These are phyloP conservation scores for Capsicum chinense DNA, from an alignment of 257 asterid species.

Conservation along the genomic window DNA sequence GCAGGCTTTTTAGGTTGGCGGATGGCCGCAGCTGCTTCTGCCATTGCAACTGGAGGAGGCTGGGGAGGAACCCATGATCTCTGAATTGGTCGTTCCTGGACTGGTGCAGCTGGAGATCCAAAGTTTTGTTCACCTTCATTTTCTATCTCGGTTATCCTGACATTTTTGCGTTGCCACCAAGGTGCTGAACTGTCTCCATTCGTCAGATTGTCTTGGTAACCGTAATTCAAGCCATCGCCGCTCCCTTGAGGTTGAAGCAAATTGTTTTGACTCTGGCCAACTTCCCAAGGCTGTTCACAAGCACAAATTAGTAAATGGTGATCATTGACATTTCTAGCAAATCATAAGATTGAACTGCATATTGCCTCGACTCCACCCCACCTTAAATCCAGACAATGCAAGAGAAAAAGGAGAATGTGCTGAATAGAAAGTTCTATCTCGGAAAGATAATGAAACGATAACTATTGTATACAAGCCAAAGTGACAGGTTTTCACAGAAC, in stretches of 20 bases:
- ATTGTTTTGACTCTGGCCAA: slow-evolving; percentile 56
- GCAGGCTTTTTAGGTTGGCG: slow-evolving; percentile 81
- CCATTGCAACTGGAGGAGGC: slow-evolving; percentile 93
- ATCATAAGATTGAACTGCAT: slow-evolving; percentile 8
- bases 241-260: slow-evolving; percentile 52
- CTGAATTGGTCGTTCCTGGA: slow-evolving; percentile 53
- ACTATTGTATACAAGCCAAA: background rate
- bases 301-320: slow-evolving; percentile 25
- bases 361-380: background rate
- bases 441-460: background rate
- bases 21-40: slow-evolving; percentile 94
- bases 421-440: background rate
- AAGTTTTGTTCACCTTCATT: slow-evolving; percentile 47
- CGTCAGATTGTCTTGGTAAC: slow-evolving; percentile 48
- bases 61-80: slow-evolving; percentile 96
- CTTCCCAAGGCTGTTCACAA: slow-evolving; percentile 90
- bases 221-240: slow-evolving; percentile 39
- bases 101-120: slow-evolving; percentile 40
- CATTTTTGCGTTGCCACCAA: slow-evolving; percentile 69
- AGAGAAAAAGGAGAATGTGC: background rate
- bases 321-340: background rate
- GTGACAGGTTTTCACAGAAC: slow-evolving; percentile 5
- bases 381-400: background rate
- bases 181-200: slow-evolving; percentile 55
- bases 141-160: slow-evolving; percentile 69